Base-by-base conservation (phyloP, 176 grass and related monocot genomes). In the Thalia dealbata region DNA sequence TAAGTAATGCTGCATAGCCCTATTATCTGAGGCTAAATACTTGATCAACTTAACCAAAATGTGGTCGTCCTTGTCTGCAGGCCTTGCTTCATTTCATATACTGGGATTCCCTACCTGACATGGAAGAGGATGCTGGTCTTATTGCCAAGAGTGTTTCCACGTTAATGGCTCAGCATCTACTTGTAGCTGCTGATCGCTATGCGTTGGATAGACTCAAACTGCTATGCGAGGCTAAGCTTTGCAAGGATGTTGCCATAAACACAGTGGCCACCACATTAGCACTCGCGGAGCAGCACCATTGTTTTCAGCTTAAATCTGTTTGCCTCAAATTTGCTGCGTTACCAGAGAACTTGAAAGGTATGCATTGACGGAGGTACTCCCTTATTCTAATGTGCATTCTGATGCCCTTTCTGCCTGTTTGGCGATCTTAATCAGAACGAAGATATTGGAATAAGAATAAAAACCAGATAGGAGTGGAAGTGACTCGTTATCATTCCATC, bases 81-180 rank as follows among this genome's bases (percentile, higher is more conserved):
- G 95, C 90, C 62, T 82, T 95, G 35, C 95, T 99, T 61, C 87
- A 99, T 87, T 99, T 88, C 74, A 99, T 99, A 80, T 99, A 99
- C 64, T 99, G 95, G 90, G 95, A 99, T 73, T 80, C 76, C 46
- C 76, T 91, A 78, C 85, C 90, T 58, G 88, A 99, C 70, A 81
- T 93, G 43, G 95, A 89, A 90, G 87, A 95, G 59, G 81, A 95
- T 67, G 91, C 90, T 73, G 90, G 95, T 69, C 45, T 91, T 15
- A 89, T 87, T 73, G 82, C 90, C 52, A 95, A 81, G 55, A 95
- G 85, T 80, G 87, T 84, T 7, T 91, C 90, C 45, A 99, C 95
- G 59, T 80, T 95, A 85, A 91, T 99, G 83, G 95, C 87, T 70
- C 95, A 99, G 69, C 95, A 99, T 79, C 85, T 99, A 58, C 88